phyloP scores from a whole-genome alignment of 2,329 filamentous ascomycete species.

The Ophiostoma triangulosporum region DNA sequence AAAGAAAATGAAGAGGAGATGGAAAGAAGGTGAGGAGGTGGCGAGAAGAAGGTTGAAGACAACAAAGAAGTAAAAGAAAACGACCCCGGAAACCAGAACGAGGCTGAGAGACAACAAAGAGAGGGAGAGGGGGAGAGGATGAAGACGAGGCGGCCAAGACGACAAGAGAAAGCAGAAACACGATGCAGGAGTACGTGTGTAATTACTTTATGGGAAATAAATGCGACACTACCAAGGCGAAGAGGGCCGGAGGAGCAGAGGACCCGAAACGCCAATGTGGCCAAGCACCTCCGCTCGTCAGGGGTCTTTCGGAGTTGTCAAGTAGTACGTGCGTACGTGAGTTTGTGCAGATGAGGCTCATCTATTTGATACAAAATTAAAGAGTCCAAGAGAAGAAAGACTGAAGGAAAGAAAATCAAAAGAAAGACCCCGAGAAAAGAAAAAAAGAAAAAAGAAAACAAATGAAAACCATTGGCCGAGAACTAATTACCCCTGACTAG shows the following conservation, averaged over 20 bases:
- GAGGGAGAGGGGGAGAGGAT: not conserved
- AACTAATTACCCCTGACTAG: not conserved
- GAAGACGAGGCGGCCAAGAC: not conserved
- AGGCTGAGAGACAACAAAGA: not conserved
- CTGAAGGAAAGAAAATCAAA: too few species aligned
- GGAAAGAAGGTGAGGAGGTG: not conserved
- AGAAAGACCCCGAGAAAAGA: not conserved
- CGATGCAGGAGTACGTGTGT: too few species aligned
- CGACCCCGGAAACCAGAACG: not conserved
- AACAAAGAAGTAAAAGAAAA: not conserved
- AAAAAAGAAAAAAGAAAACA: too few species aligned
- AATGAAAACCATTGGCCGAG: too few species aligned
- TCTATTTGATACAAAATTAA: too few species aligned
- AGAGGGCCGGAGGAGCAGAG: too few species aligned
- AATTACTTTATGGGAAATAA: too few species aligned
- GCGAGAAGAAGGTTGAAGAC: not conserved
- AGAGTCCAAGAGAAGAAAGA: too few species aligned
- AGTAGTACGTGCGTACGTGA: too few species aligned
- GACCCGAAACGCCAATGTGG: not conserved
- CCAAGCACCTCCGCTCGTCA: not conserved
- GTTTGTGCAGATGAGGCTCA: too few species aligned
- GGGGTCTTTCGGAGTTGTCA: too few species aligned
- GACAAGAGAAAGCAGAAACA: not conserved
- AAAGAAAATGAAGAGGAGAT: not conserved
- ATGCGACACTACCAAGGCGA: not conserved